A percentile compares a stretch with the other conserved stretches of the same genome.
phyloP scores from a whole-genome alignment of 2,329 filamentous ascomycete species.

The Alternaria metachromatica region DNA sequence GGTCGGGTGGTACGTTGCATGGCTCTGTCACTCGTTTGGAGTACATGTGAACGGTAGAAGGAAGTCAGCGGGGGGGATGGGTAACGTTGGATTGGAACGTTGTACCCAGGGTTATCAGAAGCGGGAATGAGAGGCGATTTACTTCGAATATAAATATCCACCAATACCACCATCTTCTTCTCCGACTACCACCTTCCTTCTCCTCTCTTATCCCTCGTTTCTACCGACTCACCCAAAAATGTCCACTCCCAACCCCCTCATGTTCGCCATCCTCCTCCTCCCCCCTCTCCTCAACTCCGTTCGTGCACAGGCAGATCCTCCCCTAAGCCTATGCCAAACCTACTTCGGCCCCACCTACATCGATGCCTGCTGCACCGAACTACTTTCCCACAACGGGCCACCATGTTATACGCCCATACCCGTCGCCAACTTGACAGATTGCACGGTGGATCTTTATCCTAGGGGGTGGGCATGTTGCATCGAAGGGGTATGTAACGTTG shows the following conservation, averaged over 20 bases:
- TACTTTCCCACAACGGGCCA: not conserved
- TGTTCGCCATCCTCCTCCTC: not conserved
- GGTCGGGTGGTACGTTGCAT: not conserved
- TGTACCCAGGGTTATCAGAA: not conserved
- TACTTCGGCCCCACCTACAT: not conserved
- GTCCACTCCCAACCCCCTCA: too few relatives aligned
- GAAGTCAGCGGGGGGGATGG: not conserved
- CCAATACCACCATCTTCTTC: not conserved
- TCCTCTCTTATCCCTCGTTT: too few relatives aligned
- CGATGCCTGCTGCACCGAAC: not conserved
- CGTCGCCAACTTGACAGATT: not conserved
- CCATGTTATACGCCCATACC: not conserved
- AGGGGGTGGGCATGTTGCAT: not conserved
- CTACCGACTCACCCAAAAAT: too few relatives aligned
- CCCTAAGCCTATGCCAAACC: not conserved
- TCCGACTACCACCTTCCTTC: too few relatives aligned
- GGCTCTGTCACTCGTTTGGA: not conserved
- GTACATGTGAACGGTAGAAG: not conserved
- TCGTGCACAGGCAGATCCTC: too few relatives aligned
- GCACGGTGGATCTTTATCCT: not conserved
- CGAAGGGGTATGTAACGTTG: not conserved
- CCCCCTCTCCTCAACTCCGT: too few relatives aligned
- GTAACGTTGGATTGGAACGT: not conserved
- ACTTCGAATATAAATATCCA: not conserved
- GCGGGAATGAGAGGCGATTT: not conserved